Conservation (phyloP, 805 yeast species). For the Saturnispora kantuleensis region DNA sequence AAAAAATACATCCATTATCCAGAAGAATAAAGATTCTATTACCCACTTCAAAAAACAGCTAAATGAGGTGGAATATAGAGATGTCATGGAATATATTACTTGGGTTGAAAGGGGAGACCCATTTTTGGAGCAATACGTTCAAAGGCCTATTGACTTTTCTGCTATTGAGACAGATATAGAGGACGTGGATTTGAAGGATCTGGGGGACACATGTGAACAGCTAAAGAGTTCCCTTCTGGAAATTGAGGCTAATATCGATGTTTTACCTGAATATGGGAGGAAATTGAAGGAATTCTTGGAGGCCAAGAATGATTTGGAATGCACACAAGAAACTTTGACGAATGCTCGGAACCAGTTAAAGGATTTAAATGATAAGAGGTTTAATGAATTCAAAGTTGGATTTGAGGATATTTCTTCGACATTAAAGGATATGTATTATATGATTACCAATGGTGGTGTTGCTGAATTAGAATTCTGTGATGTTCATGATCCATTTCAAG, state of each 20-base stretch:
- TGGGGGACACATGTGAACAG: conserved; percentile 43
- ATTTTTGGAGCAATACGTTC: conserved; percentile 14
- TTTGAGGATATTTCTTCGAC: conserved; percentile 79
- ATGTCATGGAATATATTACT: conserved; percentile 39
- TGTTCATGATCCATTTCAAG: conserved; percentile 94
- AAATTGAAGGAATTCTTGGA: conserved; percentile 54
- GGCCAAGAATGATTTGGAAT: conserved; percentile 57
- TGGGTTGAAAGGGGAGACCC: conserved; percentile 37
- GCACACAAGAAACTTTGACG: conserved; percentile 37
- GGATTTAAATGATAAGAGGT: conserved; percentile 54
- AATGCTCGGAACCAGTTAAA: conserved; percentile 39
- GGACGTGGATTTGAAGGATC: conserved; percentile 34
- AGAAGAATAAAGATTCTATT: conserved; percentile 32
- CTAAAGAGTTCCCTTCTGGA: conserved; percentile 47
- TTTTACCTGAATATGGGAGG: conserved; percentile 64
- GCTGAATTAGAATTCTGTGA: conserved; percentile 95
- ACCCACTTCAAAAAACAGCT: conserved; percentile 21
- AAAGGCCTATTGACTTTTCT: conserved; percentile 27
- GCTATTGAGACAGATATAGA: conserved; percentile 38
- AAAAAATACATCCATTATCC: conserved; percentile 21
- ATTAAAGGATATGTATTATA: conserved; percentile 92
- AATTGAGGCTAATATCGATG: conserved; percentile 59
- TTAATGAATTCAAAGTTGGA: conserved; percentile 90
- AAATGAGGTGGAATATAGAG: conserved; percentile 34
- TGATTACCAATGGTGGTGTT: conserved; percentile 99